Evolutionary conservation across 495 filamentous ascomycete species (phyloP), one percentile per base, ranked within the genome.

Genomic region (Rhizodiscina lignyota): DNA sequence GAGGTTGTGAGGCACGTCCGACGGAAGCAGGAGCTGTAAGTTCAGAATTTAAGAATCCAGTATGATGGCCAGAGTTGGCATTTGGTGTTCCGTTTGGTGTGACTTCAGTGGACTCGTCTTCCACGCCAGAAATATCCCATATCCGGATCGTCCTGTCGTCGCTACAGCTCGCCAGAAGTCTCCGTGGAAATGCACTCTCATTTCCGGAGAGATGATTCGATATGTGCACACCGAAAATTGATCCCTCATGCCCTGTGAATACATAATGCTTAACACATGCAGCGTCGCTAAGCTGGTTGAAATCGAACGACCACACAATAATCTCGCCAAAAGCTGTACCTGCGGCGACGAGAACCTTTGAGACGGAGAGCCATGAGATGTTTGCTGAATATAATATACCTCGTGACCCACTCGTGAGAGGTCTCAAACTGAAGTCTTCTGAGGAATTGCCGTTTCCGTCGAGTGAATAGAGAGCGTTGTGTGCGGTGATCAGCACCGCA

Each of bases 311-410:
- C 87, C 86, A 96, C 2, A 94, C 67, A 10, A 94, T 61, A 19
- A 94, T 78, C 52, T 96, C 84, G 1, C 89, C 89, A 53, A 93
- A 94, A 0, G 83, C 84, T 0, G 91, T 94, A 0, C 89, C 89
- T 1, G 81, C 79, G 19, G 83, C 81, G 11, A 93, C 65, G 18
- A 96, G 62, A 22, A 94, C 51, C 27, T 59, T 56, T 27, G 63
- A 66, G 2, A 51, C 17, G 8, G 66, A 64, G n/a, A 71, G 52
- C 50, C 70, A 72, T 26, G 66, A 47, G 17, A 87, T 54, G 43
- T 85, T 70, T 1, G 84, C 87, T 8, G 85, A 81, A 49, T 89
- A 97, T 11, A 97, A 66, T 36, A 91, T 84, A 4, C 82, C 89
- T 35, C 77, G 68, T 5, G 85, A 83, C 30, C 5, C 8, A 18